phyloP scores from a whole-genome alignment of 2,329 filamentous ascomycete genomes.

The Peltaster fructicola region DNA sequence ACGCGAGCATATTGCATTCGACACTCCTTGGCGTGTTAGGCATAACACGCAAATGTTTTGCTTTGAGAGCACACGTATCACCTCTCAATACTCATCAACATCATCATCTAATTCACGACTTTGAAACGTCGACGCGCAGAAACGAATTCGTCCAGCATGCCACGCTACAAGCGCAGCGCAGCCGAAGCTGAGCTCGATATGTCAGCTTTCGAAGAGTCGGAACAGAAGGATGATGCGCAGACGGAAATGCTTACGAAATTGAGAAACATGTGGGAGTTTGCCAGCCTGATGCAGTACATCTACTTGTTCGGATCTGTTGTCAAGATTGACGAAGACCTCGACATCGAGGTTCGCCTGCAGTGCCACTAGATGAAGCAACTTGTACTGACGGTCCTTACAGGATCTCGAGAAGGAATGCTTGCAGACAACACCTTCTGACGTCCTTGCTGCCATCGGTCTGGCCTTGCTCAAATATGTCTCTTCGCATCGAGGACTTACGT shows the following conservation, averaged over 20 bases:
- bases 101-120: no score
- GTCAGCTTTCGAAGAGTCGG: no score
- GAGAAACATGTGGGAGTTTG: constrained; percentile 90
- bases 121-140: no score
- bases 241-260: constrained; percentile 44
- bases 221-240: no score
- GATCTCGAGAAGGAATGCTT: constrained; percentile 79
- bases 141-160: constrained; percentile 23
- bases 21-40: no score
- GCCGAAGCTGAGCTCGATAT: constrained; percentile 33
- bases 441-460: constrained; percentile 66
- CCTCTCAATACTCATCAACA: no score
- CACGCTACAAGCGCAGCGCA: constrained; percentile 37
- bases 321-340: constrained; percentile 76
- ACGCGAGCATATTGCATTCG: no score
- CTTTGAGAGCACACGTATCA: no score
- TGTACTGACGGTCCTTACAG: no score
- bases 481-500: constrained; percentile 84
- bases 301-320: constrained; percentile 75
- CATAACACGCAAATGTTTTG: no score
- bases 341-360: constrained; percentile 58
- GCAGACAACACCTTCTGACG: constrained; percentile 51
- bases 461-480: constrained; percentile 83
- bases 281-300: constrained; percentile 85
- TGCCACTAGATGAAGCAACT: not conserved